A percentile compares a stretch with the other conserved stretches of the same genome.
Evolutionary conservation across 78 protist species (phyloP).

Genomic region (Dictyostelium discoideum): DNA sequence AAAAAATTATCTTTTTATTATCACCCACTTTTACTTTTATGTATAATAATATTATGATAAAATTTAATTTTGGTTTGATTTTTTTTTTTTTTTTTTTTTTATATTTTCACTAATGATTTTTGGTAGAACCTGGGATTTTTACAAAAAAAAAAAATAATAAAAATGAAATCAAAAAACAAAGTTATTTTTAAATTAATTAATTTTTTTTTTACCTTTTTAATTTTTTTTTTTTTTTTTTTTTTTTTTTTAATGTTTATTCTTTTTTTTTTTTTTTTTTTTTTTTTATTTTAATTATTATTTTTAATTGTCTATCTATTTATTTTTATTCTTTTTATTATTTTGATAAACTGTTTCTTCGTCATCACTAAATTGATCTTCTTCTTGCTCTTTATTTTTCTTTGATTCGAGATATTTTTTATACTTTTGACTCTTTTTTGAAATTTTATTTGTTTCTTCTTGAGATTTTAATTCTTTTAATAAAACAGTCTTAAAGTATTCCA

Average conservation of each 20-base stretch:
- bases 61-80: no score
- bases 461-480: conserved; percentile 1
- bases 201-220: no score
- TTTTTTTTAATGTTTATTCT: neutral
- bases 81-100: no score
- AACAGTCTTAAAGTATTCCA: conserved; percentile 45
- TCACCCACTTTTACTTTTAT: neutral
- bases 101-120: no score
- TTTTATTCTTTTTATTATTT: conserved; percentile 26
- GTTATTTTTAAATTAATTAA: no score
- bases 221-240: neutral
- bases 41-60: neutral
- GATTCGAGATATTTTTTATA: neutral
- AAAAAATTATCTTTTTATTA: no score
- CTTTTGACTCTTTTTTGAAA: conserved; percentile 34
- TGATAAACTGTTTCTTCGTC: conserved; percentile 23
- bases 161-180: no score
- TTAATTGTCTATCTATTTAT: neutral
- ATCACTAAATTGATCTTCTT: neutral
- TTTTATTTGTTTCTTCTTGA: neutral
- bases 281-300: neutral
- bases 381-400: neutral
- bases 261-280: neutral
- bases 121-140: neutral
- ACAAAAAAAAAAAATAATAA: neutral